Percentiles rank a stretch among this genome's conserved stretches.
Evolutionary conservation across 2,329 filamentous ascomycete species (phyloP).

Genomic region (Penicillium oxalicum): DNA sequence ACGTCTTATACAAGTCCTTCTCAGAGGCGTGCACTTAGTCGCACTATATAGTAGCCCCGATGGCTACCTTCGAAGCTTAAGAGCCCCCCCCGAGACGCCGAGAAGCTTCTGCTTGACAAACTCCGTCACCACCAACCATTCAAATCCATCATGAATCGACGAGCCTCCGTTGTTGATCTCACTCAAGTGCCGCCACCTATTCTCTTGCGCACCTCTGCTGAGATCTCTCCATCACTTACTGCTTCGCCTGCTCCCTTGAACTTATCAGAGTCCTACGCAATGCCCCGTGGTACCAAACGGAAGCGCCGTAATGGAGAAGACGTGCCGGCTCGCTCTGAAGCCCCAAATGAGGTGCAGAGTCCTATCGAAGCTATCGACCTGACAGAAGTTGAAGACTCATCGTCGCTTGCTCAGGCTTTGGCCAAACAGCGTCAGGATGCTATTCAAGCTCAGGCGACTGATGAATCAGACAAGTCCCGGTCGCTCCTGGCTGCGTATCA

Average conservation of each 20-base stretch:
- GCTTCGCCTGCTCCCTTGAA: neutral
- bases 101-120: no score
- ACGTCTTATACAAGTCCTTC: no score
- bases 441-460: constrained; percentile 37
- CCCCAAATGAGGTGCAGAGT: constrained; percentile 7
- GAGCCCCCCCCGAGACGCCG: no score
- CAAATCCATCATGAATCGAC: constrained; percentile 11
- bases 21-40: no score
- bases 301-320: constrained; percentile 13
- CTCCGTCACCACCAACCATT: no score
- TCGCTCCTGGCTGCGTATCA: constrained; percentile 45
- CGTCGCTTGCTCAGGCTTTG: constrained; percentile 40
- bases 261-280: neutral
- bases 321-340: neutral
- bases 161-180: constrained; percentile 13
- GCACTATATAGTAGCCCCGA: no score
- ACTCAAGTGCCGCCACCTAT: neutral
- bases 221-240: neutral
- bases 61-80: no score
- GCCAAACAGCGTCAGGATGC: constrained; percentile 51
- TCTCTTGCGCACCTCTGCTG: neutral
- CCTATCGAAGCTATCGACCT: constrained; percentile 48
- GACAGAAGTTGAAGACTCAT: constrained; percentile 39
- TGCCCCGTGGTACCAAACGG: constrained; percentile 1
- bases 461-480: constrained; percentile 23